phyloP scores from a whole-genome alignment of 495 filamentous ascomycete species.

The Lineolata rhizophorae region DNA sequence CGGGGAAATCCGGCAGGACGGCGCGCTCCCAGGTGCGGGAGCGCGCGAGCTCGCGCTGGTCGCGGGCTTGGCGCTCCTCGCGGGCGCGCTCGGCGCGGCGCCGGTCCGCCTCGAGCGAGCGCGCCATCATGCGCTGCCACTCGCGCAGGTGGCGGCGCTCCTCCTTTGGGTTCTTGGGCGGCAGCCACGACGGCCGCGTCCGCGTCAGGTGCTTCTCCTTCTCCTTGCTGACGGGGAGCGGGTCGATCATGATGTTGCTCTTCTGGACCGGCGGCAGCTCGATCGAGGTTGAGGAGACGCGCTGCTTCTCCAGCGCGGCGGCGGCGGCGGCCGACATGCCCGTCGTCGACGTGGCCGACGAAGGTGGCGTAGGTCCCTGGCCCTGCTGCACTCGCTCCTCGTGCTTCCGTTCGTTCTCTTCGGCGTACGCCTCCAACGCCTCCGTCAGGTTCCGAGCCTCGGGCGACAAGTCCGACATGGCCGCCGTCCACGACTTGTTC shows the following conservation, averaged over 20 bases:
- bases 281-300: slow-evolving; percentile 26
- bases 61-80: slow-evolving; percentile 34
- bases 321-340: no score
- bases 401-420: no score
- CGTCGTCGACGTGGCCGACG: no score
- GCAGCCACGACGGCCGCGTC: slow-evolving; percentile 85
- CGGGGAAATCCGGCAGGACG: slow-evolving; percentile 69
- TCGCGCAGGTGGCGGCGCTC: slow-evolving; percentile 80
- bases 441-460: slow-evolving; percentile 80
- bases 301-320: slow-evolving; percentile 23
- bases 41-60: slow-evolving; percentile 38
- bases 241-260: slow-evolving; percentile 89
- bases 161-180: slow-evolving; percentile 81
- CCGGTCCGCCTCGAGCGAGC: slow-evolving; percentile 42
- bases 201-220: slow-evolving; percentile 82
- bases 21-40: slow-evolving; percentile 73
- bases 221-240: slow-evolving; percentile 84
- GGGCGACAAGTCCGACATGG: slow-evolving; percentile 54
- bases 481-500: slow-evolving; percentile 70
- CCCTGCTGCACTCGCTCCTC: slow-evolving; percentile 29
- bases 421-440: slow-evolving; percentile 68
- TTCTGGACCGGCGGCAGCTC: slow-evolving; percentile 68
- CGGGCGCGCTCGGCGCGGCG: slow-evolving; percentile 25
- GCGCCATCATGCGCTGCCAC: slow-evolving; percentile 84
- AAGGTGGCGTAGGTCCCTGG: slow-evolving; percentile 21